Conservation (phyloP, 257 asterid species). For the Ophiorrhiza pumila region DNA sequence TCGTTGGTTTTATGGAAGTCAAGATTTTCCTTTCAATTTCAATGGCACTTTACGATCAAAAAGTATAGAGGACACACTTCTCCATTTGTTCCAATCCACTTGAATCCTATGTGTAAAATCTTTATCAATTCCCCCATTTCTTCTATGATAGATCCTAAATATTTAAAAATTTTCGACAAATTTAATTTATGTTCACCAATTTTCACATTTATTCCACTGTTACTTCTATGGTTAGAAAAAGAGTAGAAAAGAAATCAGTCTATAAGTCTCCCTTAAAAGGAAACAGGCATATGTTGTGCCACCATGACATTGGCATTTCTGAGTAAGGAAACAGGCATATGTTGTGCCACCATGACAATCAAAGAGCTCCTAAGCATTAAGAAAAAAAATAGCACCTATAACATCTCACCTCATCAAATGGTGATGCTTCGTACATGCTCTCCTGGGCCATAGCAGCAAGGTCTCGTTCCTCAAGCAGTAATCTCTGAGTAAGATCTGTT, state of each 20-base stretch:
- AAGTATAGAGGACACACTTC: no score
- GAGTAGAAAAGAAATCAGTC: not conserved
- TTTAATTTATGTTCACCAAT: no score
- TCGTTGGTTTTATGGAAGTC: no score
- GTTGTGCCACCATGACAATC: not conserved
- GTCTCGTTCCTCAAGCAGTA: slow-evolving; percentile 98
- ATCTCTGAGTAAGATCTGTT: slow-evolving; percentile 86
- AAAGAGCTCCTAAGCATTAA: not conserved
- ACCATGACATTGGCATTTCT: not conserved
- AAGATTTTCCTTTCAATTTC: no score
- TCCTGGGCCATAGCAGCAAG: slow-evolving; percentile 80
- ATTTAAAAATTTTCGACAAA: no score
- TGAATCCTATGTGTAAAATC: no score
- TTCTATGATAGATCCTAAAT: no score
- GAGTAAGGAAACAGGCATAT: not conserved
- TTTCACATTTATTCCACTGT: no score
- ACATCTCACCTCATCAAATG: slow-evolving; percentile 84
- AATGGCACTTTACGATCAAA: no score
- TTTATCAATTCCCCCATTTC: no score
- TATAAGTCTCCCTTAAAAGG: not conserved
- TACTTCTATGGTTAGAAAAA: no score
- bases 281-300: not conserved
- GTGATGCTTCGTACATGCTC: slow-evolving; percentile 79
- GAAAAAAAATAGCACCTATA: not conserved
- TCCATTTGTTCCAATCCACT: no score